Conservation (phyloP, 495 filamentous ascomycete genomes). For the Aspergillus ellipticus region DNA sequence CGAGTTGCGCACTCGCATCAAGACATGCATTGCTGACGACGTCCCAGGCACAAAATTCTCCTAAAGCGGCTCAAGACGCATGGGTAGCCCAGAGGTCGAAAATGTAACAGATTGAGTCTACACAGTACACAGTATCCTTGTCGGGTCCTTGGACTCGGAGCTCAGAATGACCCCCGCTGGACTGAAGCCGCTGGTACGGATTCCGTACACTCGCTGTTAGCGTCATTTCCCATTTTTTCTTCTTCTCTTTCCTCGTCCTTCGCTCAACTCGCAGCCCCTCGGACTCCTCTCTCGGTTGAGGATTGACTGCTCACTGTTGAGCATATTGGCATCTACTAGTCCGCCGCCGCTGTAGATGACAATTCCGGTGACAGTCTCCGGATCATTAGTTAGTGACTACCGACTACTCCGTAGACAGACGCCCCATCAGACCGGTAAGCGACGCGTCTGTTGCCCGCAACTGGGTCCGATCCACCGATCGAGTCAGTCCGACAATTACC, state of each 20-base stretch:
- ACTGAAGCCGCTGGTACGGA: too few species aligned
- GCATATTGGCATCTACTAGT: too few species aligned
- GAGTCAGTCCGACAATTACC: not conserved
- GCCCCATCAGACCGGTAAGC: not conserved
- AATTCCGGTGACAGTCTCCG: not conserved
- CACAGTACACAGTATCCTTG: not conserved
- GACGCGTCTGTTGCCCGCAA: constrained; percentile 1
- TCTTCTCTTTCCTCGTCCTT: too few species aligned
- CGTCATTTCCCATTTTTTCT: too few species aligned
- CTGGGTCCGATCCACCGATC: constrained; percentile 6
- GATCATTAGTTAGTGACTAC: too few species aligned
- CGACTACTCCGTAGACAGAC: too few species aligned
- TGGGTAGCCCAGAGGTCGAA: too few species aligned
- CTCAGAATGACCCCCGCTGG: too few species aligned
- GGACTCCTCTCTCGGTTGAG: too few species aligned
- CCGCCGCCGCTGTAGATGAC: not conserved
- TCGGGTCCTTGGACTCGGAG: not conserved
- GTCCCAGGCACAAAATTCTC: not conserved
- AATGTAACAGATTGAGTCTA: not conserved
- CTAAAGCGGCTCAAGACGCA: not conserved
- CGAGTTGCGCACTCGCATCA: not conserved
- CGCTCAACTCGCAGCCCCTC: too few species aligned
- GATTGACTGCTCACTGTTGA: too few species aligned
- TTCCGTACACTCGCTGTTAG: too few species aligned
- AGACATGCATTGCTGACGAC: not conserved